These are phyloP conservation scores for Cajanus cajan DNA, from an alignment of 306 rosid genomes.

Conservation along the genomic window DNA sequence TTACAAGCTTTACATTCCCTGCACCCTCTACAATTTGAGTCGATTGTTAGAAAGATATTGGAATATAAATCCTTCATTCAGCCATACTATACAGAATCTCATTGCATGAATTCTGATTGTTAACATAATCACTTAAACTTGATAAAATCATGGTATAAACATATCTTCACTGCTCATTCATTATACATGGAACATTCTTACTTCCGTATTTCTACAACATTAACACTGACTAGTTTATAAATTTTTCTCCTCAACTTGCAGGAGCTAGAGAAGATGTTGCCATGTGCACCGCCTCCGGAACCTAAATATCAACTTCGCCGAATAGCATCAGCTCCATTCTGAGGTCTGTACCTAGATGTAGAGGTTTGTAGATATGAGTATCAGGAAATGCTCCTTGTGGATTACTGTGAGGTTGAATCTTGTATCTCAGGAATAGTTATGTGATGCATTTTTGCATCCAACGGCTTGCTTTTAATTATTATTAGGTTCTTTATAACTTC, in stretches of 20 bases:
- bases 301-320: constrained; percentile 95
- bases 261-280: constrained; percentile 82
- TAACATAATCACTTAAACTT: neutral
- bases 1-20: neutral
- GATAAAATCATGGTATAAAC: neutral
- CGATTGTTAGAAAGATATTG: neutral
- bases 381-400: constrained; percentile 7
- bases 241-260: constrained; percentile 38
- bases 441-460: constrained; percentile 31
- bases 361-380: constrained; percentile 40
- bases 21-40: neutral
- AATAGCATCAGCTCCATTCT: constrained; percentile 74
- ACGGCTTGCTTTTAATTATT: constrained; percentile 30
- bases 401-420: constrained; percentile 24
- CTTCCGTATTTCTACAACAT: neutral
- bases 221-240: neutral
- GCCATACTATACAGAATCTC: neutral
- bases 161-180: neutral
- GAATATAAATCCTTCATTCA: neutral
- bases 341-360: constrained; percentile 41
- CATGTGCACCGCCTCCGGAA: constrained; percentile 64
- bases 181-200: neutral
- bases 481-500: constrained; percentile 13
- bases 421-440: constrained; percentile 28
- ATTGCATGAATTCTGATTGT: neutral